Percentiles rank a stretch among this genome's conserved stretches.
Conservation (phyloP, 345 rosid species). For the Angophora floribunda region DNA sequence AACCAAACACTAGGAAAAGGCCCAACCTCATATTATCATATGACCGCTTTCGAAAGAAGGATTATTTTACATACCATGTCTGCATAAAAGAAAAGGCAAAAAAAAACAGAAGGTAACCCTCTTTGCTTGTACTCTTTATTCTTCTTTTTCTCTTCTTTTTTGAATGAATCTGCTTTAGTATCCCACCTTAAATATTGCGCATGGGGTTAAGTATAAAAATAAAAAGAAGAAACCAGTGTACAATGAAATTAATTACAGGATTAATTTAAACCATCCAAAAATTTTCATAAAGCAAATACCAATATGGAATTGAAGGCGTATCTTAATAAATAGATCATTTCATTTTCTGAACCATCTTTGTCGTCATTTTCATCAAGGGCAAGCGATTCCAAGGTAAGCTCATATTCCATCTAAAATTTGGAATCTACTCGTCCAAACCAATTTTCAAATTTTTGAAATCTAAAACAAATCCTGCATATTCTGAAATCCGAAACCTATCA, state of each 20-base stretch:
- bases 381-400: accelerated
- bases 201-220: neutral
- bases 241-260: neutral
- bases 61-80: neutral
- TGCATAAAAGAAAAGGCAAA: neutral
- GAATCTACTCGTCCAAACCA: accelerated
- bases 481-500: accelerated
- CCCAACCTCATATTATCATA: neutral
- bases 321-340: neutral
- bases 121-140: neutral
- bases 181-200: neutral
- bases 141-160: neutral
- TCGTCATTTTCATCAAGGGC: neutral
- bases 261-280: neutral
- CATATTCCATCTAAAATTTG: neutral
- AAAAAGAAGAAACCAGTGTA: neutral
- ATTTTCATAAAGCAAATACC: neutral
- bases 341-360: neutral
- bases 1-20: neutral
- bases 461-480: neutral
- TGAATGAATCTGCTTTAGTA: neutral
- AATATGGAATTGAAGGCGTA: neutral
- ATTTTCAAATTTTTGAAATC: neutral
- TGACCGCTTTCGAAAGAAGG: neutral
- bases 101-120: neutral